Evolutionary conservation across 2,329 filamentous ascomycete genomes (phyloP).

Genomic region (Diaporthe helianthi): DNA sequence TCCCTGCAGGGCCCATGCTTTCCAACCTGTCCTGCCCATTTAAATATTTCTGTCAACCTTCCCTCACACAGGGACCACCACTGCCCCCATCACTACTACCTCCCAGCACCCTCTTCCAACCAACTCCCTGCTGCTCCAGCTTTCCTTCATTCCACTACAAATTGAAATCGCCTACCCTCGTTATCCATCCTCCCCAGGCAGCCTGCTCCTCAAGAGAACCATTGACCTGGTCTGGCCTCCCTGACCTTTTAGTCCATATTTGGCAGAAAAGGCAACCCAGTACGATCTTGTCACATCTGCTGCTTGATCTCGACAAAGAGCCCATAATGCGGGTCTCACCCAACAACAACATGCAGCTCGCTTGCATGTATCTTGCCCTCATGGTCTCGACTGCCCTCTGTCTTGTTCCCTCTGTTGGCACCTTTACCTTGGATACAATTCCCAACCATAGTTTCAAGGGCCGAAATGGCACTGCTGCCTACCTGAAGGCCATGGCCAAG

Average conservation of each 20-base stretch:
- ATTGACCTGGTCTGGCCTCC: background rate
- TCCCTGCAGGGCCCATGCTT: background rate
- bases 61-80: background rate
- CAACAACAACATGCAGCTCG: constrained; percentile 14
- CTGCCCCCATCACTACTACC: no score
- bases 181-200: background rate
- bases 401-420: constrained; percentile 21
- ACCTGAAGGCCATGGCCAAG: constrained; percentile 35
- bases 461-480: constrained; percentile 44
- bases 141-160: background rate
- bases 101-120: background rate
- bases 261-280: no score
- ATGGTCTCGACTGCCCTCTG: constrained; percentile 16
- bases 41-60: background rate
- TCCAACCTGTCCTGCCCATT: no score
- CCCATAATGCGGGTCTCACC: constrained; percentile 26
- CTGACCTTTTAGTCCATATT: background rate
- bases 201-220: background rate
- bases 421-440: constrained; percentile 44
- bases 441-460: constrained; percentile 44
- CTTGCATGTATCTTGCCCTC: constrained; percentile 30
- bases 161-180: background rate
- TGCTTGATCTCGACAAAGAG: background rate
- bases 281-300: no score
- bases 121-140: background rate